Percentiles rank a stretch among this genome's conserved stretches.
phyloP scores from a whole-genome alignment of 768 basidiomycete genomes.

The Phaeolepiota aurea region DNA sequence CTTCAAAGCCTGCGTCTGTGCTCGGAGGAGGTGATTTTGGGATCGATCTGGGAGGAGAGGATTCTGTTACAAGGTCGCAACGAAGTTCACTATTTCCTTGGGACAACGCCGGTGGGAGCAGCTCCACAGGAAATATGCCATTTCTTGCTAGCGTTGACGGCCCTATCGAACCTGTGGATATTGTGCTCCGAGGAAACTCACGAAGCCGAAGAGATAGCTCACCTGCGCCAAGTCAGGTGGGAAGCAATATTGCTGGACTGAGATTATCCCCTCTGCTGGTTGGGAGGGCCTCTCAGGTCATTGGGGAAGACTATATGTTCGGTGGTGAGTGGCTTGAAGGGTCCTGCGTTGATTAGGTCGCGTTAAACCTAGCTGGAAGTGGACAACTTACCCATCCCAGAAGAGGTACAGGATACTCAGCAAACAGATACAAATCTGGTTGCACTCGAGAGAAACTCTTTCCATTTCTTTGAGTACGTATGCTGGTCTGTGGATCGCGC shows the following conservation, averaged over 20 bases:
- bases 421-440: conserved; percentile 46
- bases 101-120: conserved; percentile 68
- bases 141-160: conserved; percentile 33
- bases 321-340: conserved; percentile 30
- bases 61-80: conserved; percentile 45
- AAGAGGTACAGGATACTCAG: conserved; percentile 34
- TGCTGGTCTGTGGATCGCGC: not conserved
- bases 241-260: conserved; percentile 29
- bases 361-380: conserved; percentile 7
- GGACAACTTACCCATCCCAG: conserved; percentile 9
- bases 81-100: conserved; percentile 72
- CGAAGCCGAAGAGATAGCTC: conserved; percentile 52
- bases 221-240: conserved; percentile 37
- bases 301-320: conserved; percentile 59
- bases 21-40: conserved; percentile 39
- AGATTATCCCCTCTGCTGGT: conserved; percentile 48
- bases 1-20: conserved; percentile 47
- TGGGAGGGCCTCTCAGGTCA: conserved; percentile 29
- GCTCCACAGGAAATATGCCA: conserved; percentile 41
- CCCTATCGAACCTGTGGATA: conserved; percentile 44
- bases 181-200: conserved; percentile 45
- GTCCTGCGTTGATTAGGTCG: not conserved
- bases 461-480: conserved; percentile 72
- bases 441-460: conserved; percentile 67
- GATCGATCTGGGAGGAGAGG: conserved; percentile 29